phyloP scores from a whole-genome alignment of 2,329 filamentous ascomycete species.

The Xylariaceae sp. region DNA sequence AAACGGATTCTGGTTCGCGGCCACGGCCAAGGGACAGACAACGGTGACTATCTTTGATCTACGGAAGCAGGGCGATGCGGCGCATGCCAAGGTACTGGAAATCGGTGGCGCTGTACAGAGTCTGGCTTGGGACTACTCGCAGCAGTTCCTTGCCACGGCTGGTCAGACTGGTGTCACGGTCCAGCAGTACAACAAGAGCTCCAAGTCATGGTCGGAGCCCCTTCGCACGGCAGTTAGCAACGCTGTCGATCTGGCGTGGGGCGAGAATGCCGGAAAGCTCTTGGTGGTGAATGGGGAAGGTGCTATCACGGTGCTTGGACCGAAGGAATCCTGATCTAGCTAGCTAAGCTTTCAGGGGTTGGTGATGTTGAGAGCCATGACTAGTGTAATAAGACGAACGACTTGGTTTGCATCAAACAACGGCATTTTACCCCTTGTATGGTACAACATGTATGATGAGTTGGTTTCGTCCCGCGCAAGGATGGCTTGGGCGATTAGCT shows the following conservation, averaged over 20 bases:
- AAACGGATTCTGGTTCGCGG: constrained; percentile 94
- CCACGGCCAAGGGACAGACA: constrained; percentile 69
- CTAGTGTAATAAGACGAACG: not conserved
- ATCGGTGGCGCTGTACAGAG: constrained; percentile 71
- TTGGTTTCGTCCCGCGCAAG: too few relatives aligned
- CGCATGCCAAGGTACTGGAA: constrained; percentile 78
- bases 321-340: constrained; percentile 39
- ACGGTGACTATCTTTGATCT: constrained; percentile 86
- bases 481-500: too few relatives aligned
- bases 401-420: not conserved
- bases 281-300: constrained; percentile 72
- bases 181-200: constrained; percentile 80
- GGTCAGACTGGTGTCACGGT: constrained; percentile 78
- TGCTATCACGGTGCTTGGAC: constrained; percentile 60
- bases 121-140: constrained; percentile 88
- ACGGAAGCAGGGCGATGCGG: constrained; percentile 80
- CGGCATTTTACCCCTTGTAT: not conserved
- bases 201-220: constrained; percentile 85
- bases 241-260: constrained; percentile 73
- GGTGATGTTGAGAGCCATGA: not conserved
- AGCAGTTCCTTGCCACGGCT: constrained; percentile 81
- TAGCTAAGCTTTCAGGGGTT: not conserved
- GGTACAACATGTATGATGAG: too few relatives aligned
- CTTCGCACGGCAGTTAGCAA: constrained; percentile 65
- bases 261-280: constrained; percentile 65